Base-by-base conservation (phyloP, 495 filamentous ascomycete genomes). In the Halenospora varia region DNA sequence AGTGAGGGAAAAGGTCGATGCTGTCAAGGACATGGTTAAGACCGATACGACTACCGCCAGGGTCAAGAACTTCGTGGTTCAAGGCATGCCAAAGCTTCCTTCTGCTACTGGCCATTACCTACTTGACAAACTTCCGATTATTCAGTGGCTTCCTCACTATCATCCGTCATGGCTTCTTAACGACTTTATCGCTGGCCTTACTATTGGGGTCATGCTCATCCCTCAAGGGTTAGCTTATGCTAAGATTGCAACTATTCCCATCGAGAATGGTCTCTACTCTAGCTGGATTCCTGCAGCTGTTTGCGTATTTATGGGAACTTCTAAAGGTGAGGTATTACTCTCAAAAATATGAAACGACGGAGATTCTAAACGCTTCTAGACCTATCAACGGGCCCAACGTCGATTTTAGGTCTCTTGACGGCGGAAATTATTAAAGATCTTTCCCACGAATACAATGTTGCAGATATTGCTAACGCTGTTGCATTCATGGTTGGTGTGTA, bases 251-350 rank as follows among this genome's bases (percentile, higher is more conserved):
- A 78, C 71, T 0, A 78, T 79, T 49, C 76, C 78, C 0, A 75
- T 78, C 10, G 69, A 77, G 53, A 74, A 77, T 66, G 77, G 77
- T 10, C 72, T 82, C 17, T 75, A 76, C 63, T 76, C 77, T 3
- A 75, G 73, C 60, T 82, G 79, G 79, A 60, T 81, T 19, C 78
- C 79, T 1, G 70, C 73, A 15, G 66, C 70, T 11, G 63, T 81
- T 11, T 78, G 77, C 55, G 70, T 76, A 2, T 71, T 82, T 42
- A 81, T 82, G 75, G 79, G 78, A 2, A 79, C 78, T 2, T 78
- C 78, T 11, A 81, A 82, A 56, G 78, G 79, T 77, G 57, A 55
- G 68, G 48, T 25, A 46, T 10, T n/a, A 42, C 39, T 10, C 20
- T 62, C 19, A 39, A 9, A 35, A 1, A 6, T 13, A 29, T 47